Conservation (phyloP, 345 rosid species). For the Hibiscus tridactylites region DNA sequence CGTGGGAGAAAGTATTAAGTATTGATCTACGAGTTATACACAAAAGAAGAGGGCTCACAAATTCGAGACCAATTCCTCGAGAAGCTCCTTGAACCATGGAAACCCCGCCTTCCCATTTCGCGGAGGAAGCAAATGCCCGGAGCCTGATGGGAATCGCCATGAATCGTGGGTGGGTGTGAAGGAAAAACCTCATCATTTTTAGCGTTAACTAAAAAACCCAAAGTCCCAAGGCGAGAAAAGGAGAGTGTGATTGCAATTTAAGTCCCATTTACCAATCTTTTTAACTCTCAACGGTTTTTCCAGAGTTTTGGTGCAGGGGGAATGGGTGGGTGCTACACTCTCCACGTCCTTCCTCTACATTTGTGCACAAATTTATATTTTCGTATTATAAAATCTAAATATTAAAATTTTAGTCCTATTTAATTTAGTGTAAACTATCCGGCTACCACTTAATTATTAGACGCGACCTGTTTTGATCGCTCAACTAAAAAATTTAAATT, state of each 20-base stretch:
- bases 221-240: neutral
- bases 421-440: too few species aligned
- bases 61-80: conserved; percentile 84
- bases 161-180: neutral
- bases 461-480: too few species aligned
- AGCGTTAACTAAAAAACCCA: neutral
- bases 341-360: neutral
- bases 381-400: too few species aligned
- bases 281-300: neutral
- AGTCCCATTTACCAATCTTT: neutral
- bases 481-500: too few species aligned
- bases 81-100: conserved; percentile 94
- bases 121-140: conserved; percentile 19
- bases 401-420: too few species aligned
- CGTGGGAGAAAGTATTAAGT: too few species aligned
- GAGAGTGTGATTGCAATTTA: neutral
- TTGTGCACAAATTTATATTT: too few species aligned
- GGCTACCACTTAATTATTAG: too few species aligned
- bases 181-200: neutral
- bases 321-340: neutral
- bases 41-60: conserved; percentile 35
- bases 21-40: too few species aligned
- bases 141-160: neutral
- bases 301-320: neutral
- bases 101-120: conserved; percentile 64